A percentile compares a stretch with the other conserved stretches of the same genome.
Conservation (phyloP, 148 eudicot species). For the Tetragonia tetragonoides region DNA sequence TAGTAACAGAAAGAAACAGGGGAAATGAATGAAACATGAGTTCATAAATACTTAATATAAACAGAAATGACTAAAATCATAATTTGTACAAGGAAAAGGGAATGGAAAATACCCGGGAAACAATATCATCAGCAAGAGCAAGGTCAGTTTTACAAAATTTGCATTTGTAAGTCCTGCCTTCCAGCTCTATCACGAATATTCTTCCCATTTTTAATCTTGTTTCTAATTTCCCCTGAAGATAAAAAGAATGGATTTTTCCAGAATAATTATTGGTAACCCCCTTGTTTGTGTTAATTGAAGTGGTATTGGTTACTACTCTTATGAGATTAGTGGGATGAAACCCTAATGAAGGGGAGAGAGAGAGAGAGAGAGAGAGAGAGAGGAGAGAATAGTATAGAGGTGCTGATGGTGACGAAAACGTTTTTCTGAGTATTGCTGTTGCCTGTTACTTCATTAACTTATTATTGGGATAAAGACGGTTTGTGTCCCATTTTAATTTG, state of each 20-base stretch:
- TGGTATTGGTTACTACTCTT: background rate
- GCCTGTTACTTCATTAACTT: too few species aligned
- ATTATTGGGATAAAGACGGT: background rate
- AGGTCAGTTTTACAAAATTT: constrained; percentile 72
- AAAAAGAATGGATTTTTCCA: background rate
- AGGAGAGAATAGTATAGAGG: background rate
- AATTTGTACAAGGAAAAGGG: background rate
- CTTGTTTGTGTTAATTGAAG: background rate
- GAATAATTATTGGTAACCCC: background rate
- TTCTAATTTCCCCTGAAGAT: background rate
- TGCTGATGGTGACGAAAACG: background rate
- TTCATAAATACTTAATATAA: background rate
- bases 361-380: constrained; percentile 1
- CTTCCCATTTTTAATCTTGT: constrained; percentile 55
- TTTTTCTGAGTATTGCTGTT: too few species aligned
- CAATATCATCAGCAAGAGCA: constrained; percentile 60
- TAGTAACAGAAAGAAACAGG: background rate
- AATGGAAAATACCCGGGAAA: constrained; percentile 43
- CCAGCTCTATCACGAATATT: constrained; percentile 65
- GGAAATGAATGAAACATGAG: background rate
- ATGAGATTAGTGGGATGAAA: constrained; percentile 10
- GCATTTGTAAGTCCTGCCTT: constrained; percentile 78
- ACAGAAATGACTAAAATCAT: background rate
- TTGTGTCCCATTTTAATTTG: background rate
- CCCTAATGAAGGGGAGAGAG: constrained; percentile 13